phyloP scores from a whole-genome alignment of 2,329 filamentous ascomycete species.

The Xylariaceae sp. region DNA sequence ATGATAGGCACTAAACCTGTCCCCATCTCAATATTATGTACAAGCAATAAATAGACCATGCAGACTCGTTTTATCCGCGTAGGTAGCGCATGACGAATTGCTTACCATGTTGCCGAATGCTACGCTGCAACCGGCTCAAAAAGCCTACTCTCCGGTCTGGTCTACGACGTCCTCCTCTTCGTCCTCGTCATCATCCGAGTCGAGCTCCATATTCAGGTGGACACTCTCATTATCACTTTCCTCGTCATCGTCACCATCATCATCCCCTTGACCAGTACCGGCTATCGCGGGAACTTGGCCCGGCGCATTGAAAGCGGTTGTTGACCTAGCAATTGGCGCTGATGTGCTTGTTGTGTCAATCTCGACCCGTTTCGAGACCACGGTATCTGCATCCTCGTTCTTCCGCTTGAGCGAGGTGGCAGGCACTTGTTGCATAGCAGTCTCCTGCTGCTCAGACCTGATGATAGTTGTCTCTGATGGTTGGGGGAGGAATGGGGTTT shows the following conservation, averaged over 20 bases:
- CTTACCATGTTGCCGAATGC: constrained; percentile 17
- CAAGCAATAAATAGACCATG: not conserved
- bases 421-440: constrained; percentile 14
- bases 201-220: constrained; percentile 62
- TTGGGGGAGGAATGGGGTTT: constrained; percentile 31
- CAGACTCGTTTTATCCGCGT: constrained; percentile 18
- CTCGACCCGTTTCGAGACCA: constrained; percentile 43
- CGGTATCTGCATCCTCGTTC: constrained; percentile 42
- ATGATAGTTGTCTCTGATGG: constrained; percentile 28
- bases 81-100: constrained; percentile 3
- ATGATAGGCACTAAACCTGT: constrained; percentile 6
- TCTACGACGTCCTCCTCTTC: constrained; percentile 41
- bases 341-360: constrained; percentile 35
- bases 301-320: constrained; percentile 3
- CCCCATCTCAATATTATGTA: not conserved
- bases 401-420: constrained; percentile 45
- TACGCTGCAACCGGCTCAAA: constrained; percentile 14
- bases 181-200: constrained; percentile 38
- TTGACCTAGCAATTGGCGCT: constrained; percentile 6
- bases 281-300: constrained; percentile 9
- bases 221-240: constrained; percentile 55
- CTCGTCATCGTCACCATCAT: constrained; percentile 40
- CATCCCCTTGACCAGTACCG: not conserved
- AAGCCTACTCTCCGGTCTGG: constrained; percentile 14
- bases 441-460: constrained; percentile 17